Evolutionary conservation across 352 stramenopile genomes (phyloP).

Genomic region (Globisporangium nunn): DNA sequence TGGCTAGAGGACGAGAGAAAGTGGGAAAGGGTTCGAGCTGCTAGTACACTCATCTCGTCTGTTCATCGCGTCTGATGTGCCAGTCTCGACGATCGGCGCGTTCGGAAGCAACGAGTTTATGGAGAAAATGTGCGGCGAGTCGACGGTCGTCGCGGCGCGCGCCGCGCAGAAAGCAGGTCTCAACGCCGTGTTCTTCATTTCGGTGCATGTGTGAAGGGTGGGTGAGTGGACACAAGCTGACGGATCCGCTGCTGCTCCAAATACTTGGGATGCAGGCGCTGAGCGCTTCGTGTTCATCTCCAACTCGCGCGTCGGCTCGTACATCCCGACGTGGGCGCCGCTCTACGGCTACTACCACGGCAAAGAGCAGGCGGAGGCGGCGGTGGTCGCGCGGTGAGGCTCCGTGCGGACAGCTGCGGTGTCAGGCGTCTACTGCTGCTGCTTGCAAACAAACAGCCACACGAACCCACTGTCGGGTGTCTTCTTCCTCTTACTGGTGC

Average conservation of each 20-base stretch:
- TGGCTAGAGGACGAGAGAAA: not conserved
- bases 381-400: slow-evolving; percentile 45
- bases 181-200: not conserved
- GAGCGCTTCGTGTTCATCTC: slow-evolving; percentile 89
- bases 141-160: slow-evolving; percentile 70
- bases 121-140: slow-evolving; percentile 86
- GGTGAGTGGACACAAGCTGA: too few relatives aligned
- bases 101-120: slow-evolving; percentile 88
- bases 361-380: slow-evolving; percentile 81
- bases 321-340: slow-evolving; percentile 61
- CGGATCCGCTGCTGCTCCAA: too few relatives aligned
- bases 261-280: slow-evolving; percentile 14
- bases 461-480: too few relatives aligned
- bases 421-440: not conserved
- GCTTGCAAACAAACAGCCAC: too few relatives aligned
- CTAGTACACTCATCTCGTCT: not conserved
- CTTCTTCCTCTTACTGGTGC: too few relatives aligned
- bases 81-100: slow-evolving; percentile 83
- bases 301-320: slow-evolving; percentile 85
- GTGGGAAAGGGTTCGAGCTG: not conserved
- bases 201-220: not conserved
- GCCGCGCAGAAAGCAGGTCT: slow-evolving; percentile 64
- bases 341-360: slow-evolving; percentile 89
- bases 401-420: not conserved
- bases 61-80: too few relatives aligned